Percentiles rank a stretch among this genome's conserved stretches.
Conservation (phyloP, 2,329 filamentous ascomycete species). For the Sclerotinia spermophila region DNA sequence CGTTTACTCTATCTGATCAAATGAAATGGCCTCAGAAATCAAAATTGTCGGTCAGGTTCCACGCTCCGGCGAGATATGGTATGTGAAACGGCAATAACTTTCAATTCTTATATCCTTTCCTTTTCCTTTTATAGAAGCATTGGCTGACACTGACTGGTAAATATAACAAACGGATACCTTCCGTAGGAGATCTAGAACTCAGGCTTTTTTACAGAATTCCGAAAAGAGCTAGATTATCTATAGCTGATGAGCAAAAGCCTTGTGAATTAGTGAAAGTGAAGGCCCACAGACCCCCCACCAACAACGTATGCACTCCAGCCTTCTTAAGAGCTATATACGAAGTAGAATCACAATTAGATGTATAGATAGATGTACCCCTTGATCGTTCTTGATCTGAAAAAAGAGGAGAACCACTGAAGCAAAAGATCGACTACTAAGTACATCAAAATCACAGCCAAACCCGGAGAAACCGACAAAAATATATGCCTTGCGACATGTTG, state of each 20-base stretch:
- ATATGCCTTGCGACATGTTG: accelerated
- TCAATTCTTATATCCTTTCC: background rate
- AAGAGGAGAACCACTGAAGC: background rate
- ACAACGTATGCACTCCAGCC: background rate
- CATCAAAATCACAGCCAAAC: background rate
- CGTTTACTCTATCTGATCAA: background rate
- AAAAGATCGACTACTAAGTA: background rate
- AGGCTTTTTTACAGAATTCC: too few species aligned
- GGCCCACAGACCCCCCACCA: background rate
- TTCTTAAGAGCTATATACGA: background rate
- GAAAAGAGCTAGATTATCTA: background rate
- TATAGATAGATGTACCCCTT: background rate
- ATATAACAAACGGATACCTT: background rate
- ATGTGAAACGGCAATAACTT: background rate
- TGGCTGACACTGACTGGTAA: background rate
- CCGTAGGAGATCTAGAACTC: background rate
- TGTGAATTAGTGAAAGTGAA: background rate
- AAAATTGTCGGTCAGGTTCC: background rate
- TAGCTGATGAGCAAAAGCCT: background rate
- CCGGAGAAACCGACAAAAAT: background rate
- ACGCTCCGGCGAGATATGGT: background rate
- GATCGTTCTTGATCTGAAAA: too few species aligned
- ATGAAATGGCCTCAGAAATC: background rate
- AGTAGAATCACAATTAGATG: too few species aligned
- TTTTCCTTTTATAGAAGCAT: background rate